Evolutionary conservation across 1,139 yeast genomes (phyloP), one percentile per base, ranked within the genome.

Genomic region (Yamadazyma epiphylla): DNA sequence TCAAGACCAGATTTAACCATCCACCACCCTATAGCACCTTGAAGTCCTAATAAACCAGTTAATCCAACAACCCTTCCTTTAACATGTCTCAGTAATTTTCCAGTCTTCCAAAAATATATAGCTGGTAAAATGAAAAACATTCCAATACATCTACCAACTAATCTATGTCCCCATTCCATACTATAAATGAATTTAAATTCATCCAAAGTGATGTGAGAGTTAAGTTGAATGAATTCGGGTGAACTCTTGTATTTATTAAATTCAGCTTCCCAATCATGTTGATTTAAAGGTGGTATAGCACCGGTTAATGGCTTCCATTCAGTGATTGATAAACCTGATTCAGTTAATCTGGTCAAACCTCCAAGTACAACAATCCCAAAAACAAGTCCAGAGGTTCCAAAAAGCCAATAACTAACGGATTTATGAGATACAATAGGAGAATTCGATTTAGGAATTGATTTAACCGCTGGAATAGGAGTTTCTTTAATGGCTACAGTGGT

Each of bases 291-390:
- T 5, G 98, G 98, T 13, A 94, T 57, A 3, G 94, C 64, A 24
- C 99, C 99, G 0, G 98, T 88, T 19, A 94, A 89, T 1, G 99
- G 99, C 54, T 80, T 86, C 99, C 99, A 94, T 57, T 94, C 98
- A 1, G 98, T 91, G 52, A 94, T 94, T 28, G 95, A 85, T 29
- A 94, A 67, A 0, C 98, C 99, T 2, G 95, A 85, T 53, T 94
- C 98, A 0, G 98, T 94, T 28, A 94, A 68, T 48, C 99, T 73
- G 0, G 98, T 94, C 30, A 94, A 70, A 0, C 99, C 99, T 29
- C 98, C 99, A 5, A 94, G 68, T n/a, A 94, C 82, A 11, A 91
- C 97, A 38, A 94, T 94, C 25, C 95, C 96, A 56, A 91, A 91
- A 2, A 94, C 96, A 17, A 91, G 65, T 1, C 86, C 81, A 1